Evolutionary conservation across 192 early-diverging fungal genomes (phyloP).

Genomic region (Coemansia sp.): DNA sequence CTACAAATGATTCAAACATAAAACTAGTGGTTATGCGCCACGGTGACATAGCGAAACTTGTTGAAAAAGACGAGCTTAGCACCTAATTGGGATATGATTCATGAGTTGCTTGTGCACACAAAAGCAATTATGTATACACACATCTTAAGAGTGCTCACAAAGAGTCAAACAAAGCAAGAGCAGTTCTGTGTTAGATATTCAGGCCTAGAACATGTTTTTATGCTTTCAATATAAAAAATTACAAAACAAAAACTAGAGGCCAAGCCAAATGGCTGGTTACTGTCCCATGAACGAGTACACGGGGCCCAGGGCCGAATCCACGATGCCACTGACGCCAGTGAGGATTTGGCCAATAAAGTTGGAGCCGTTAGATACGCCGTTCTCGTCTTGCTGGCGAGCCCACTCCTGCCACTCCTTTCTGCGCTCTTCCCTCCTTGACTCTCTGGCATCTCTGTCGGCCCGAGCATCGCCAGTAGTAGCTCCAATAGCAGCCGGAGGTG

Average conservation of each 20-base stretch:
- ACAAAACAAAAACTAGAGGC: background rate
- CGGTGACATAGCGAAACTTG: background rate
- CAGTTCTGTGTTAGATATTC: background rate
- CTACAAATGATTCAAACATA: background rate
- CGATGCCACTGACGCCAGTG: constrained; percentile 49
- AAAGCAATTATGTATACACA: background rate
- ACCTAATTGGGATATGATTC: background rate
- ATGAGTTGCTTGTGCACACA: background rate
- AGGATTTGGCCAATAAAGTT: constrained; percentile 44
- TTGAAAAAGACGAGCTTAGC: background rate
- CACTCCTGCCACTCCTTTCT: constrained; percentile 49
- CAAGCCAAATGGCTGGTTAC: background rate
- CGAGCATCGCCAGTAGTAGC: background rate
- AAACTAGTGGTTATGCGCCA: background rate
- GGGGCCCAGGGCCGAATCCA: constrained; percentile 50
- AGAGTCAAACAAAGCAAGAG: background rate
- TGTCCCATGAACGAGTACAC: constrained; percentile 37
- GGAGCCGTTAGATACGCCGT: constrained; percentile 42
- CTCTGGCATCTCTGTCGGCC: constrained; percentile 23
- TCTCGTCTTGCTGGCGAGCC: constrained; percentile 34
- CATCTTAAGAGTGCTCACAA: background rate
- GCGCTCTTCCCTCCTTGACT: constrained; percentile 40
- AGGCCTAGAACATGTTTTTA: background rate
- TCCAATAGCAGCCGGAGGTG: background rate
- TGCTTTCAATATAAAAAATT: background rate